Evolutionary conservation across 495 filamentous ascomycete species (phyloP).

Genomic region (Amorphotheca resinae): DNA sequence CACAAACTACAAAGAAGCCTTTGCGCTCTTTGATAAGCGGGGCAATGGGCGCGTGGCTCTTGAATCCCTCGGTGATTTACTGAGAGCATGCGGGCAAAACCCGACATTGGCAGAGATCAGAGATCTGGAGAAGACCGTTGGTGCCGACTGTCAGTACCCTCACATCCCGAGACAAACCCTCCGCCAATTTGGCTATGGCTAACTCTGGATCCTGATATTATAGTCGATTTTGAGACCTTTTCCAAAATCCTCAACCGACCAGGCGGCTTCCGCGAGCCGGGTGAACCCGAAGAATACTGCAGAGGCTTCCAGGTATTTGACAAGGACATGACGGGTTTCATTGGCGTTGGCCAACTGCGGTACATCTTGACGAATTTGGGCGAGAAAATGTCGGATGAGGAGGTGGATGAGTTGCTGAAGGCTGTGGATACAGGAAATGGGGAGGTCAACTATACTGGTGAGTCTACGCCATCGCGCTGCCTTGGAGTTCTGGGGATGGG

Average conservation of each 20-base stretch:
- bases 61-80: slow-evolving; percentile 80
- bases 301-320: slow-evolving; percentile 98
- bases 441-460: slow-evolving; percentile 94
- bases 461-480: slow-evolving; percentile 14
- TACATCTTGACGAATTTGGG: slow-evolving; percentile 95
- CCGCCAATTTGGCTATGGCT: neutral
- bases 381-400: slow-evolving; percentile 97
- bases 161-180: slow-evolving; percentile 7
- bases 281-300: slow-evolving; percentile 95
- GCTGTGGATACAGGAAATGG: slow-evolving; percentile 87
- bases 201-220: neutral
- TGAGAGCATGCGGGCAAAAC: slow-evolving; percentile 95
- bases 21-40: slow-evolving; percentile 98
- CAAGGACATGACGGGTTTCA: slow-evolving; percentile 96
- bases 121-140: slow-evolving; percentile 77
- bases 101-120: slow-evolving; percentile 84
- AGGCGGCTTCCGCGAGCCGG: slow-evolving; percentile 94
- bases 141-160: slow-evolving; percentile 70
- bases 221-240: slow-evolving; percentile 98
- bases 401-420: slow-evolving; percentile 97
- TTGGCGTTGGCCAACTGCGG: slow-evolving; percentile 89
- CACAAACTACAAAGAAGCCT: slow-evolving; percentile 99
- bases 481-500: neutral
- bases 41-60: slow-evolving; percentile 80
- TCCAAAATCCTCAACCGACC: slow-evolving; percentile 90